These are phyloP conservation scores for Ensete glaucum DNA, from an alignment of 176 grass and related monocot species.

Conservation along the genomic window DNA sequence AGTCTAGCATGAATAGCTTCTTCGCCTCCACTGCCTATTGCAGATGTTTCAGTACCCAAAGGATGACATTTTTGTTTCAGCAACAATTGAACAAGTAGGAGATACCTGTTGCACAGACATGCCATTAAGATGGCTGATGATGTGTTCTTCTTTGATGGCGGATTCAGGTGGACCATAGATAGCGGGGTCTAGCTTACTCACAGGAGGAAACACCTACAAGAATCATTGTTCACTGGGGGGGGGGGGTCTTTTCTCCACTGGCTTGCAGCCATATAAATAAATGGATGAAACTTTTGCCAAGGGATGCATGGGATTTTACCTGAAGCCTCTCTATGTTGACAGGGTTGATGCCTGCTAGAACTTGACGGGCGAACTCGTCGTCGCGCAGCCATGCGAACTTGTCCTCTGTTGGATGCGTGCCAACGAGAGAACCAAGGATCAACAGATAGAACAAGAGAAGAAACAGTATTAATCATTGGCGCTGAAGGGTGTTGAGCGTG, in stretches of 20 bases:
- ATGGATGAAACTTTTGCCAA: background rate
- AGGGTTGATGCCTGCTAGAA: slow-evolving; percentile 85
- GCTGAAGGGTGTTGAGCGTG: no score
- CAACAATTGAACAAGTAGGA: background rate
- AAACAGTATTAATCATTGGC: background rate
- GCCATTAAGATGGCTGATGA: slow-evolving; percentile 61
- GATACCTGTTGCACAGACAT: slow-evolving; percentile 69
- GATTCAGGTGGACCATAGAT: slow-evolving; percentile 75
- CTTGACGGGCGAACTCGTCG: slow-evolving; percentile 84
- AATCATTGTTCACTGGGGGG: background rate
- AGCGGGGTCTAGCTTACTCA: slow-evolving; percentile 70
- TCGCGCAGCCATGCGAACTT: slow-evolving; percentile 98
- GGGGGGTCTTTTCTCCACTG: no score
- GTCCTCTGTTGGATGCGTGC: slow-evolving; percentile 43
- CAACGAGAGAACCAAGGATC: background rate
- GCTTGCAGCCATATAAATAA: background rate
- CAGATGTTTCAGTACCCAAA: background rate
- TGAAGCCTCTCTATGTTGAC: slow-evolving; percentile 73
- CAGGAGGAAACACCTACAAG: slow-evolving; percentile 63
- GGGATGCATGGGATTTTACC: slow-evolving; percentile 33
- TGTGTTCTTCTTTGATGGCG: slow-evolving; percentile 81
- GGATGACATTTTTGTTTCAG: no score
- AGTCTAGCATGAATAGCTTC: slow-evolving; percentile 75
- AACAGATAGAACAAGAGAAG: background rate
- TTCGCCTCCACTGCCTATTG: slow-evolving; percentile 44